Evolutionary conservation across 2,329 filamentous ascomycete genomes (phyloP).

Genomic region (Epichloe hybrida): DNA sequence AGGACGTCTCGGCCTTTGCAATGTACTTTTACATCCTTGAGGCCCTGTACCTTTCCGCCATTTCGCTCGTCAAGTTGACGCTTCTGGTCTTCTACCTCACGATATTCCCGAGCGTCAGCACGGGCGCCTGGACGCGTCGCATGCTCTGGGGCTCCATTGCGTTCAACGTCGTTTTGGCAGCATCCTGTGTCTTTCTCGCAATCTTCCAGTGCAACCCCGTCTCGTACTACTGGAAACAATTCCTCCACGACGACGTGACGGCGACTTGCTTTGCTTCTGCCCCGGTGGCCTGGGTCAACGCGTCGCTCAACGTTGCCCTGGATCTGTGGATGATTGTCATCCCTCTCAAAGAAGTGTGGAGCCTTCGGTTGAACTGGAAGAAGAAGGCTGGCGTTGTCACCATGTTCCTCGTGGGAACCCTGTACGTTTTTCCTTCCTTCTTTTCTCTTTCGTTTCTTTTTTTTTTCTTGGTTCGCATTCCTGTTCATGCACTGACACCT

Average conservation of each 20-base stretch:
- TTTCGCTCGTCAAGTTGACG: conserved; percentile 33
- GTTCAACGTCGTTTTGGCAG: conserved; percentile 22
- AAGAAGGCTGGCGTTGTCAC: conserved; percentile 30
- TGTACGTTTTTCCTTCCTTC: conserved; percentile 13
- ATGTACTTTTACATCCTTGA: conserved; percentile 27
- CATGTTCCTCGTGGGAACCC: conserved; percentile 32
- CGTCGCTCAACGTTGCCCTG: conserved; percentile 32
- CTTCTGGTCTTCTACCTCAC: conserved; percentile 38
- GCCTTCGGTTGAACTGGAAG: conserved; percentile 26
- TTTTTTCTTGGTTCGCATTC: neutral
- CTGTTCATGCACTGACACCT: neutral
- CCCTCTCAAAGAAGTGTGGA: conserved; percentile 26
- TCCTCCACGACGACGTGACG: conserved; percentile 25
- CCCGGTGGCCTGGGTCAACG: conserved; percentile 32
- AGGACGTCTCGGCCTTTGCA: conserved; percentile 26
- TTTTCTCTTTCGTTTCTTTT: neutral
- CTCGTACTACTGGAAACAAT: conserved; percentile 33
- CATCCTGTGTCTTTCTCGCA: conserved; percentile 25
- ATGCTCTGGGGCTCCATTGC: conserved; percentile 24
- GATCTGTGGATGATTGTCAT: conserved; percentile 36
- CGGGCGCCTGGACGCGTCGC: conserved; percentile 15
- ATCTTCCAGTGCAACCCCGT: conserved; percentile 36
- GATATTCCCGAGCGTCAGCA: conserved; percentile 28
- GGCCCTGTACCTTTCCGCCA: conserved; percentile 27
- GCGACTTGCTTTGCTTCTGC: conserved; percentile 34